Percentiles rank a stretch among this genome's conserved stretches.
phyloP scores from a whole-genome alignment of 441 rosid genomes.

The Adansonia rubrostipa region DNA sequence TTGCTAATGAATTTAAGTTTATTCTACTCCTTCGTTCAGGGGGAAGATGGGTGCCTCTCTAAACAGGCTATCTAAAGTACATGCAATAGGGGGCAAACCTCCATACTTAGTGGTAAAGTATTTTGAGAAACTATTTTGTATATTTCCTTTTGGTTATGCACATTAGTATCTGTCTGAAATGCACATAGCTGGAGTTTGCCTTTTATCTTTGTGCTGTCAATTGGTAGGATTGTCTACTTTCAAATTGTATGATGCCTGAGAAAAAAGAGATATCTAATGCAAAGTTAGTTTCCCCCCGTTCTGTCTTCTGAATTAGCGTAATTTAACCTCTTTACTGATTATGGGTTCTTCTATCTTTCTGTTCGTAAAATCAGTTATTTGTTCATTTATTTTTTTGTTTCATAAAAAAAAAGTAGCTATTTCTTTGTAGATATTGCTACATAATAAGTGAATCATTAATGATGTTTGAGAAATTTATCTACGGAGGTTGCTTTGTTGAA shows the following conservation, averaged over 20 bases:
- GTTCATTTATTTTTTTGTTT: too few species aligned
- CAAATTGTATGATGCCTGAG: neutral
- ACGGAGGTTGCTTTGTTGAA: neutral
- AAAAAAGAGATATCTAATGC: neutral
- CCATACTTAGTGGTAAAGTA: constrained; percentile 65
- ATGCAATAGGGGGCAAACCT: constrained; percentile 68
- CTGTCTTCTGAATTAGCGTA: neutral
- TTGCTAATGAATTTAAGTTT: neutral
- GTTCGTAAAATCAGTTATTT: neutral
- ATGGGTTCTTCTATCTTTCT: neutral
- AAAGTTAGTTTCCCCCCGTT: neutral
- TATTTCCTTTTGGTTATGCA: neutral
- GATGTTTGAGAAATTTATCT: neutral
- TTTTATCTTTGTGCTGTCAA: neutral
- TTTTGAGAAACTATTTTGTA: neutral
- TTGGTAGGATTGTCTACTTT: neutral
- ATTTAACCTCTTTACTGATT: neutral
- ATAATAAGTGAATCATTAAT: neutral
- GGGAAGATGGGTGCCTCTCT: constrained; percentile 81
- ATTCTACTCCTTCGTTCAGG: constrained; percentile 44
- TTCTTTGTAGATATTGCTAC: neutral
- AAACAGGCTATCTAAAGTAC: constrained; percentile 52
- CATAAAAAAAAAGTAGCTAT: too few species aligned
- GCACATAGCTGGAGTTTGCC: neutral
- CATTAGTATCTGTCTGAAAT: neutral